A percentile compares a stretch with the other conserved stretches of the same genome.
Evolutionary conservation across 2,329 filamentous ascomycete species (phyloP).

Genomic region (Claviceps spartinae): DNA sequence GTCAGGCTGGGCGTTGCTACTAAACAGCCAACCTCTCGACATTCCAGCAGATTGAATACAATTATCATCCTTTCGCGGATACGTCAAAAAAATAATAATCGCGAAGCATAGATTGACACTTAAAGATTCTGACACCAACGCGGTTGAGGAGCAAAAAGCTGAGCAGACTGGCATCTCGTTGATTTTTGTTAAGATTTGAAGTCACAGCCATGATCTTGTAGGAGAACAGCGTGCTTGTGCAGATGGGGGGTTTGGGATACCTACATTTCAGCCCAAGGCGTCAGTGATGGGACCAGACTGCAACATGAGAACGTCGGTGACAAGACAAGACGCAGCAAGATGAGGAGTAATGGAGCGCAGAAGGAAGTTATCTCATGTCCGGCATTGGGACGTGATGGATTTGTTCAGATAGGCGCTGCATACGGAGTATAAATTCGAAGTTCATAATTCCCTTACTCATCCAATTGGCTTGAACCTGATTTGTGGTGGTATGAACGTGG

Average conservation of each 20-base stretch:
- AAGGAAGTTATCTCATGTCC: background rate
- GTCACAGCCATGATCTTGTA: background rate
- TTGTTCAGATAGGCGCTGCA: slow-evolving; percentile 9
- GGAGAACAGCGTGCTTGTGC: background rate
- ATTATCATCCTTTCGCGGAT: background rate
- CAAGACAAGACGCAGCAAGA: background rate
- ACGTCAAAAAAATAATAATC: background rate
- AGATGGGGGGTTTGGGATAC: background rate
- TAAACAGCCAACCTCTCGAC: background rate
- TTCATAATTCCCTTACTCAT: slow-evolving; percentile 16
- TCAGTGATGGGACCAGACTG: background rate
- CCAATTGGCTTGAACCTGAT: slow-evolving; percentile 16
- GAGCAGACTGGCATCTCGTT: background rate
- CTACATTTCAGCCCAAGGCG: background rate
- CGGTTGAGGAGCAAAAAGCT: background rate
- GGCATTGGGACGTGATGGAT: background rate
- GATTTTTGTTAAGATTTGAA: background rate
- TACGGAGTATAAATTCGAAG: slow-evolving; percentile 6
- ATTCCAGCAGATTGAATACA: background rate
- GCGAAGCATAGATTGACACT: background rate
- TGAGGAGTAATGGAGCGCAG: background rate
- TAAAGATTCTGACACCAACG: background rate
- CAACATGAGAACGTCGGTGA: background rate
- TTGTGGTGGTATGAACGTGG: slow-evolving; percentile 17
- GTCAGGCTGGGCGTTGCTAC: background rate